These are phyloP conservation scores for Rhodotorula sphaerocarpa DNA, from an alignment of 768 basidiomycete genomes.

Conservation along the genomic window DNA sequence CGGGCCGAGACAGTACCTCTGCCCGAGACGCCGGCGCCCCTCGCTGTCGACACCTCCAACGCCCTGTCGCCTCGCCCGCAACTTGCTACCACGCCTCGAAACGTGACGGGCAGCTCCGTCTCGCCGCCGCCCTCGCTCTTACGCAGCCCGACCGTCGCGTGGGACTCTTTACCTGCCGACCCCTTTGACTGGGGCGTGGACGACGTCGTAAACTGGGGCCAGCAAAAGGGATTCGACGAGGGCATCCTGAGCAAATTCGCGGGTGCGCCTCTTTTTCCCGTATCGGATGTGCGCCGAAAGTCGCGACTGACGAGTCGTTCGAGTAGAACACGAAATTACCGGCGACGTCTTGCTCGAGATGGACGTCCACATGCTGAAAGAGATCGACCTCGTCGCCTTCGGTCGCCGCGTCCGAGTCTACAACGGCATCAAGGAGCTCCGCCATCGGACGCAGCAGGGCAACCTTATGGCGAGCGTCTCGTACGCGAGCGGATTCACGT, in stretches of 20 bases:
- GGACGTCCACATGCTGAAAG: slow-evolving; percentile 84
- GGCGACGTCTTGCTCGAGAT: slow-evolving; percentile 94
- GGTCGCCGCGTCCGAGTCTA: slow-evolving; percentile 89
- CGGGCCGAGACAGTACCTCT: too few relatives aligned
- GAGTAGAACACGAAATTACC: slow-evolving; percentile 90
- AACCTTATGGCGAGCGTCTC: neutral
- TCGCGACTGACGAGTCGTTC: neutral
- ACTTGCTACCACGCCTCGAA: neutral
- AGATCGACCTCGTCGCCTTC: slow-evolving; percentile 87
- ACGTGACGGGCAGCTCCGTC: too few relatives aligned
- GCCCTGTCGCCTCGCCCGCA: neutral
- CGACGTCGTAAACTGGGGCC: slow-evolving; percentile 83
- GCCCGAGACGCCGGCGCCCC: too few relatives aligned
- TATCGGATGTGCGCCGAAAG: neutral
- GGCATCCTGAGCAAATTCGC: slow-evolving; percentile 75
- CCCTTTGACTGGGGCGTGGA: slow-evolving; percentile 64
- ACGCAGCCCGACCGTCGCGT: neutral
- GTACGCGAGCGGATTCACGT: neutral
- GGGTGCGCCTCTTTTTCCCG: slow-evolving; percentile 59
- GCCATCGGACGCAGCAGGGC: slow-evolving; percentile 38
- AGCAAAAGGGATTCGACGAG: slow-evolving; percentile 72
- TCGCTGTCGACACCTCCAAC: neutral
- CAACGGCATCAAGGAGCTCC: slow-evolving; percentile 82
- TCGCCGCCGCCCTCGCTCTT: too few relatives aligned
- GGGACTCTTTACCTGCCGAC: slow-evolving; percentile 9